phyloP scores from a whole-genome alignment of 73 alveolate species.

The Effrenium voratum region DNA sequence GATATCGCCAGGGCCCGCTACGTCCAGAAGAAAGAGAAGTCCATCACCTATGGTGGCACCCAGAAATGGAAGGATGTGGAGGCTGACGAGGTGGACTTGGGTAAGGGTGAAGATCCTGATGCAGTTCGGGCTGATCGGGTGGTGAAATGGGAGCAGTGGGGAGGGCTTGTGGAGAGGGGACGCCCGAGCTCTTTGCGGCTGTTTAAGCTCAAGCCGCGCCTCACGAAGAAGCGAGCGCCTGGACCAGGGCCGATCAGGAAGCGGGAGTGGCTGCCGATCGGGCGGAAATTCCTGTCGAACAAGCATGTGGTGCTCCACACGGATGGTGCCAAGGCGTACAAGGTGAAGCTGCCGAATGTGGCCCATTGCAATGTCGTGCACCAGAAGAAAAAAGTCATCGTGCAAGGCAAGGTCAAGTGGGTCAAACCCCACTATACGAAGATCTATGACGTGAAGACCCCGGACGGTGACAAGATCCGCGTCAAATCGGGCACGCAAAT shows the following conservation, averaged over 20 bases:
- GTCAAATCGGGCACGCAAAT: neutral
- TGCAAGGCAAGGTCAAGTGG: neutral
- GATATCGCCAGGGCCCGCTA: conserved; percentile 24
- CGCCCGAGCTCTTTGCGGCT: conserved; percentile 5
- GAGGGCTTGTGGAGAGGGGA: neutral
- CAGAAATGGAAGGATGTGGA: neutral
- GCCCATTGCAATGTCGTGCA: too few relatives aligned
- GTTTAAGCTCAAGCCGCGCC: neutral
- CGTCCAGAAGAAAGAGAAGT: neutral
- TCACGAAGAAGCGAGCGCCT: neutral
- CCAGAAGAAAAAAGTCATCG: too few relatives aligned
- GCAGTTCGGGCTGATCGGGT: neutral
- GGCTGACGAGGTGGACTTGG: conserved; percentile 44
- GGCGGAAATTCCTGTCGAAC: too few relatives aligned
- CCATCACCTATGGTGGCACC: neutral
- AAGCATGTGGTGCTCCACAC: too few relatives aligned
- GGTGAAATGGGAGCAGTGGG: neutral
- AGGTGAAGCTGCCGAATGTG: too few relatives aligned
- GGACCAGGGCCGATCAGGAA: too few relatives aligned
- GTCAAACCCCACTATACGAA: neutral
- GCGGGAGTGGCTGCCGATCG: too few relatives aligned
- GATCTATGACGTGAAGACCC: neutral
- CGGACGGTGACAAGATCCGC: neutral
- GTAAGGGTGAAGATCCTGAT: too few relatives aligned
- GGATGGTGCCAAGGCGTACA: too few relatives aligned